Conservation (phyloP, 1,139 yeast species). For the Zygosaccharomyces pseudobailii region DNA sequence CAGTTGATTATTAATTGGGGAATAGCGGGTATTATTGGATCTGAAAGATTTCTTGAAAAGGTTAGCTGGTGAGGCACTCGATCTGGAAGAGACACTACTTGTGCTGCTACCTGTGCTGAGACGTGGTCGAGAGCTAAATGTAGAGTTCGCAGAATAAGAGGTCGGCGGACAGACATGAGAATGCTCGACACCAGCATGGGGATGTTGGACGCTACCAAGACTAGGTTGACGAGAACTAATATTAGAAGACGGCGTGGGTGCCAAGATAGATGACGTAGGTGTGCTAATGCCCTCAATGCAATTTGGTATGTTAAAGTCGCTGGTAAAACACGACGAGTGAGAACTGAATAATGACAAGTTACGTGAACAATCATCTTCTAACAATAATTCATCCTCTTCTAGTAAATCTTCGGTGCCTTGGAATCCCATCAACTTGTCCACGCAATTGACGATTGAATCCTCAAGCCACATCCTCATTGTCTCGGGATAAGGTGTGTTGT, state of each 20-base stretch:
- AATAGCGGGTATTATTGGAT: conserved; percentile 8
- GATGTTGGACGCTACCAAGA: conserved; percentile 2
- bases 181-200: conserved; percentile 1
- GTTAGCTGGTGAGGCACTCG: conserved; percentile 5
- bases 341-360: conserved; percentile 11
- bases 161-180: conserved; percentile 8
- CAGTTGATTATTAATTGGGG: conserved; percentile 7
- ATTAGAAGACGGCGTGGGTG: conserved; percentile 2
- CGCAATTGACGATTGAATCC: conserved; percentile 13
- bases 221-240: background rate
- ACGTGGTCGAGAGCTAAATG: conserved; percentile 9
- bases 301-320: conserved; percentile 9
- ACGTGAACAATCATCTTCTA: conserved; percentile 3
- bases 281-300: conserved; percentile 9
- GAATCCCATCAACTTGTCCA: conserved; percentile 16
- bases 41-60: conserved; percentile 6
- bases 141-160: conserved; percentile 10
- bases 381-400: background rate
- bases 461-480: conserved; percentile 9
- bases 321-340: conserved; percentile 7
- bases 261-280: conserved; percentile 8
- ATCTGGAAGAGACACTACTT: conserved; percentile 7
- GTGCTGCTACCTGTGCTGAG: conserved; percentile 10
- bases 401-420: conserved; percentile 7
- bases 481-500: conserved; percentile 6